Evolutionary conservation across 345 rosid genomes (phyloP).

Genomic region (Eucalyptus victrix): DNA sequence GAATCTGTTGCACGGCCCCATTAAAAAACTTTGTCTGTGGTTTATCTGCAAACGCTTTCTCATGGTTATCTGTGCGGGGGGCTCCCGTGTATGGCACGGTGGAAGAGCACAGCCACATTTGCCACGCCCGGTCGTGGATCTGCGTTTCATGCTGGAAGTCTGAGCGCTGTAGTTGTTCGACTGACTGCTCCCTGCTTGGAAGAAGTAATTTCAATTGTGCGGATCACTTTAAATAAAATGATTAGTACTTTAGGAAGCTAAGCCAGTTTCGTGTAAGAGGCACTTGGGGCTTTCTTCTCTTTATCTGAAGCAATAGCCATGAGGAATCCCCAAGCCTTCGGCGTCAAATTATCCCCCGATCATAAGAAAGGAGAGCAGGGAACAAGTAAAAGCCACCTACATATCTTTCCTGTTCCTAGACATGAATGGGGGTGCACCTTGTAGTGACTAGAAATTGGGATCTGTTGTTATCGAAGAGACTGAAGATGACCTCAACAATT

Average conservation of each 20-base stretch:
- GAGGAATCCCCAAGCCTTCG: neutral
- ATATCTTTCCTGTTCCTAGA: neutral
- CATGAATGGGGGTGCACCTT: neutral
- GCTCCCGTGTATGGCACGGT: too few species aligned
- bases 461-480: neutral
- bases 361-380: neutral
- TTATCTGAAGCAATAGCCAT: neutral
- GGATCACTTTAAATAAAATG: too few species aligned
- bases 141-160: fast-evolving
- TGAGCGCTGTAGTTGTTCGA: too few species aligned
- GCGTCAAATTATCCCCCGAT: neutral
- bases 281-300: neutral
- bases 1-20: fast-evolving
- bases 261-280: neutral
- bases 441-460: neutral
- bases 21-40: too few species aligned
- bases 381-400: neutral
- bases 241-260: too few species aligned
- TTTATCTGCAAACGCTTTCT: too few species aligned
- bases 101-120: too few species aligned
- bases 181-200: too few species aligned
- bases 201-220: too few species aligned
- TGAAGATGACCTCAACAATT: too few species aligned
- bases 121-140: fast-evolving
- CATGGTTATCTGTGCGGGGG: too few species aligned